Percentiles rank a stretch among this genome's conserved stretches.
Evolutionary conservation across 192 early-diverging fungal species (phyloP).

Genomic region (Dispira parvispora): DNA sequence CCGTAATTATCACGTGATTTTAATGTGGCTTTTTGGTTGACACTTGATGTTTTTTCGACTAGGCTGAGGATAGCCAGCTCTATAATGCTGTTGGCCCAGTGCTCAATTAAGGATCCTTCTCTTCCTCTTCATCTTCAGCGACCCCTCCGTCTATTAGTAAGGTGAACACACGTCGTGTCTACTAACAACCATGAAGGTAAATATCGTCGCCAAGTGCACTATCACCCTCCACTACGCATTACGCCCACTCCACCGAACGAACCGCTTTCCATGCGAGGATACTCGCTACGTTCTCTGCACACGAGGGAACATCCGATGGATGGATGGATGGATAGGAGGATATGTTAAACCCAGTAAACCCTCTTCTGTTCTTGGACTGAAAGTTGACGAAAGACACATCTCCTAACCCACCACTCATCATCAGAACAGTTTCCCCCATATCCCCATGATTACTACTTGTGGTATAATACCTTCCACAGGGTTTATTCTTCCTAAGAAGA

Average conservation of each 20-base stretch:
- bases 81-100: neutral
- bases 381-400: neutral
- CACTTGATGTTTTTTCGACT: neutral
- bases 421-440: neutral
- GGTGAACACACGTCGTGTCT: neutral
- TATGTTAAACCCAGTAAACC: neutral
- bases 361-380: neutral
- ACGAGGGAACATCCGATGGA: neutral
- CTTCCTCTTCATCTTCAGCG: constrained; percentile 6
- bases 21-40: too few relatives aligned
- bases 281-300: neutral
- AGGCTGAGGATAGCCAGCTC: neutral
- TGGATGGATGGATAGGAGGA: constrained; percentile 18
- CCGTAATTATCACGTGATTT: too few relatives aligned
- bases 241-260: neutral
- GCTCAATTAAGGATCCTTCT: neutral
- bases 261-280: neutral
- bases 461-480: neutral
- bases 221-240: neutral
- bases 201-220: neutral
- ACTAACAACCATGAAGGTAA: constrained; percentile 1
- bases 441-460: neutral
- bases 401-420: neutral
- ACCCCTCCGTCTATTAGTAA: neutral
- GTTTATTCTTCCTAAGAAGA: constrained; percentile 11